Base-by-base conservation (phyloP, 768 basidiomycete species). In the Xerocomus spinulosus region DNA sequence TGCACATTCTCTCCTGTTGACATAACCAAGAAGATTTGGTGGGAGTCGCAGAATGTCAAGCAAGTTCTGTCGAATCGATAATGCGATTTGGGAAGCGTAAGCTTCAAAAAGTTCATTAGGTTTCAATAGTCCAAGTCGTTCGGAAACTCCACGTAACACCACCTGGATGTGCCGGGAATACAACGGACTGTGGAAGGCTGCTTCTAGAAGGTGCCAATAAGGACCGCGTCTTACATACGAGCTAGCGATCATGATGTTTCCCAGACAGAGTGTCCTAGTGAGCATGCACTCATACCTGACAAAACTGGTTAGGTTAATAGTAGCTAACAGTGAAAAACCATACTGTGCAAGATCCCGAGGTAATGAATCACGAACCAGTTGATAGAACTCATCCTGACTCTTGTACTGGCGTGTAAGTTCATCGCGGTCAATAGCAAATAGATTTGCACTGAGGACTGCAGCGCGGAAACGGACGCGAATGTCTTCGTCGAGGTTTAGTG, bases 181-280 rank as follows among this genome's bases (percentile, higher is more conserved):
- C 42, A 60, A 52, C 34, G 52, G 52, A 15, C 58, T 60, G 52
- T 74, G 66, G 53, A 53, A 71, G 56, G 64, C 78, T 6, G 79
- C 78, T 63, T 94, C 92, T 50, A 97, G 70, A 41, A 98, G 62
- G 64, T 95, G 86, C 82, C 87, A 93, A 60, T 95, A 92, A 2
- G 92, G 78, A 4, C 83, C 87, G 14, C 90, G 81, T 23, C 94
- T 77, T 18, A 86, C 78, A 2, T 78, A 76, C 1, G 90, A 85
- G 58, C 83, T 87, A 15, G 81, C 77, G 33, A 96, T 76, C 77
- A 90, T 83, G 53, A 85, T 78, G 66, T 90, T 92, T 23, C 81
- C 85, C 13, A 87, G 71, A 17, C 75, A 80, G 24, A 92, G 71
- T 24, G 83, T 73, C 34, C 84, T 80, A 10, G 85, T 91, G 44